Conservation (phyloP, 345 rosid genomes). For the Jatropha curcas region DNA sequence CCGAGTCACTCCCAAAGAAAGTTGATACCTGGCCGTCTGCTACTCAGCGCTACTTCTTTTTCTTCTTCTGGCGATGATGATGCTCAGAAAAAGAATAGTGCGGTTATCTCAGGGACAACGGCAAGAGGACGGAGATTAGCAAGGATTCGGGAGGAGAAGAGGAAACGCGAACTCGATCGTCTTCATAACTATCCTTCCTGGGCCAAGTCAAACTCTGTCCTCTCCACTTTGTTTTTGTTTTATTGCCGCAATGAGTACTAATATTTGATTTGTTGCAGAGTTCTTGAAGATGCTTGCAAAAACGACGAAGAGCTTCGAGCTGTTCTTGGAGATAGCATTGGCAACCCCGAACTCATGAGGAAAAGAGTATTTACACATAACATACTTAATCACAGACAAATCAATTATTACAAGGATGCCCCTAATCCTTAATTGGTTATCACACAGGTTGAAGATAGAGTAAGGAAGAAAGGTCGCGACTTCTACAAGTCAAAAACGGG, state of each 20-base stretch:
- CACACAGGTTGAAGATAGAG: constrained; percentile 73
- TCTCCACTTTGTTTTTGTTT: neutral
- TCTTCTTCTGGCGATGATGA: neutral
- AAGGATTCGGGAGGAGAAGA: constrained; percentile 80
- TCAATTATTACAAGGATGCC: neutral
- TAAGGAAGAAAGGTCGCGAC: constrained; percentile 72
- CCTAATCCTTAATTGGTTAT: neutral
- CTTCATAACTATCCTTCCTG: constrained; percentile 78
- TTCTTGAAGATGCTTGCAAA: constrained; percentile 73
- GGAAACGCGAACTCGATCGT: constrained; percentile 75
- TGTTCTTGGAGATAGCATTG: constrained; percentile 87
- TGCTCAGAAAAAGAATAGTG: neutral
- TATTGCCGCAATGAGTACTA: neutral
- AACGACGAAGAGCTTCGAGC: constrained; percentile 80
- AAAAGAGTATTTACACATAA: constrained; percentile 51
- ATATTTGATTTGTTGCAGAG: constrained; percentile 38
- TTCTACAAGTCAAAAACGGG: constrained; percentile 75
- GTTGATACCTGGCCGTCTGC: neutral
- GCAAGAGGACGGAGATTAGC: constrained; percentile 86
- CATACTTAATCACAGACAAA: no score
- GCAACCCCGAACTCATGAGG: constrained; percentile 85
- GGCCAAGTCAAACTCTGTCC: constrained; percentile 58
- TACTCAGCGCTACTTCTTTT: neutral
- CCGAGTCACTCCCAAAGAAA: constrained; percentile 1
- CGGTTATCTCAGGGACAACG: constrained; percentile 65